A percentile compares a stretch with the other conserved stretches of the same genome.
phyloP scores from a whole-genome alignment of 2,329 filamentous ascomycete species.

The Botryotinia globosa region DNA sequence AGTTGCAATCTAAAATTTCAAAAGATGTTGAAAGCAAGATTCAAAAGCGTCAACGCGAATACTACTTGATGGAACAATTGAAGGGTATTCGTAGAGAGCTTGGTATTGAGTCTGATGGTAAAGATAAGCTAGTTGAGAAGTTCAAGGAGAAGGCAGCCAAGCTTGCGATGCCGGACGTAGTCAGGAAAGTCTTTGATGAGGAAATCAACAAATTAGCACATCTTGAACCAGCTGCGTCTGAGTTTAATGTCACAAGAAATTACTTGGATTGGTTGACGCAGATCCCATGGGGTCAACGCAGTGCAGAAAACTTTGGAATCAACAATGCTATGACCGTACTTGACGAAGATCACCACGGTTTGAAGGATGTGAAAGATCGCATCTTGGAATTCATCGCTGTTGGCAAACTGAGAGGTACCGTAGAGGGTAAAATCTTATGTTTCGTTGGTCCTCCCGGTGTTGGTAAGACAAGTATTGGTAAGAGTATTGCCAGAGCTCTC shows the following conservation, averaged over 20 bases:
- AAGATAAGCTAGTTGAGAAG: conserved; percentile 95
- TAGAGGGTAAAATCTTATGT: conserved; percentile 97
- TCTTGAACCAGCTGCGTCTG: conserved; percentile 90
- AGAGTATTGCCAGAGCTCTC: conserved; percentile 90
- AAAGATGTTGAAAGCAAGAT: conserved; percentile 98
- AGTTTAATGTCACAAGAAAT: conserved; percentile 98
- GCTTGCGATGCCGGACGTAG: conserved; percentile 92
- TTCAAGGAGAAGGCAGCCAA: conserved; percentile 95
- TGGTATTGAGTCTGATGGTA: conserved; percentile 94
- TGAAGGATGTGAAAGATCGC: conserved; percentile 98
- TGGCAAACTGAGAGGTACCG: conserved; percentile 91
- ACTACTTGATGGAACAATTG: conserved; percentile 99
- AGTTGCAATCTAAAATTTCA: conserved; percentile 93
- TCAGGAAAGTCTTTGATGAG: conserved; percentile 97
- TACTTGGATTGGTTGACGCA: conserved; percentile 99
- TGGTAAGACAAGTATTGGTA: conserved; percentile 97
- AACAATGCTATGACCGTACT: conserved; percentile 84
- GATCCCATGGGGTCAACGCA: conserved; percentile 94
- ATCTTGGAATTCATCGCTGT: conserved; percentile 98
- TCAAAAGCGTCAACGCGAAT: conserved; percentile 93
- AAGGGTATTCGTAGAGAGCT: conserved; percentile 95
- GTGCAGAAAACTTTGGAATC: conserved; percentile 95
- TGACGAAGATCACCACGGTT: conserved; percentile 92
- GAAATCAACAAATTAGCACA: conserved; percentile 96
- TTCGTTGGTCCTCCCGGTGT: conserved; percentile 97